phyloP scores from a whole-genome alignment of 2,329 filamentous ascomycete species.

The Colletotrichum gigasporum region DNA sequence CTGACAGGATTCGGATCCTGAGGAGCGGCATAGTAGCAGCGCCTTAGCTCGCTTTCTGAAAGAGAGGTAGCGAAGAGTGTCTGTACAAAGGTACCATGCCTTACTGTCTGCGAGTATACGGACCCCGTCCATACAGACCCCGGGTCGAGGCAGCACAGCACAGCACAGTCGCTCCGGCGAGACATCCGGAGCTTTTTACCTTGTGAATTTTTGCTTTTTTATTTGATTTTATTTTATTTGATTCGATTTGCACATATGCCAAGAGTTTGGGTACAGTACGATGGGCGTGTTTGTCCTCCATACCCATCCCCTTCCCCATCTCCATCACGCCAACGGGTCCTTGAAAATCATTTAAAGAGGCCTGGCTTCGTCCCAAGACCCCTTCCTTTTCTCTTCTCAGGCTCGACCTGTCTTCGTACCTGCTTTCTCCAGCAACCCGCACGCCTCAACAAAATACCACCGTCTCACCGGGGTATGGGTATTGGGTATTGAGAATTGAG shows the following conservation, averaged over 20 bases:
- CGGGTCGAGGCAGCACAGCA: background rate
- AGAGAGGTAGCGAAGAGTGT: background rate
- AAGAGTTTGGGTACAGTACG: background rate
- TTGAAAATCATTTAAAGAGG: conserved; percentile 19
- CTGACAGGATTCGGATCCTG: conserved; percentile 25
- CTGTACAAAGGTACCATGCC: background rate
- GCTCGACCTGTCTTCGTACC: conserved; percentile 1
- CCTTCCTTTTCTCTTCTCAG: background rate
- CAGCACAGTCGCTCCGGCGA: background rate
- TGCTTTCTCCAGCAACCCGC: background rate
- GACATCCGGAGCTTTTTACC: conserved; percentile 9
- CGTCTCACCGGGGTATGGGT: background rate
- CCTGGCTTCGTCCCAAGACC: background rate
- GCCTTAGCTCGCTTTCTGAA: background rate
- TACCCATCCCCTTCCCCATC: background rate
- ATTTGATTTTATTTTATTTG: background rate
- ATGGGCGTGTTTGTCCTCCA: background rate
- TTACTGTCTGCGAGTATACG: background rate
- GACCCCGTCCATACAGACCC: background rate
- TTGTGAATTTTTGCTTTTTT: no score
- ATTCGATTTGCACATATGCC: conserved; percentile 2
- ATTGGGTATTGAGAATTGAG: no score
- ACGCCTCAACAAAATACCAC: background rate
- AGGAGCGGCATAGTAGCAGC: conserved; percentile 24
- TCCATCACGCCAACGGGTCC: background rate